Base-by-base conservation (phyloP, 371 early-diverging fungal genomes). In the Phascolomyces articulosus region DNA sequence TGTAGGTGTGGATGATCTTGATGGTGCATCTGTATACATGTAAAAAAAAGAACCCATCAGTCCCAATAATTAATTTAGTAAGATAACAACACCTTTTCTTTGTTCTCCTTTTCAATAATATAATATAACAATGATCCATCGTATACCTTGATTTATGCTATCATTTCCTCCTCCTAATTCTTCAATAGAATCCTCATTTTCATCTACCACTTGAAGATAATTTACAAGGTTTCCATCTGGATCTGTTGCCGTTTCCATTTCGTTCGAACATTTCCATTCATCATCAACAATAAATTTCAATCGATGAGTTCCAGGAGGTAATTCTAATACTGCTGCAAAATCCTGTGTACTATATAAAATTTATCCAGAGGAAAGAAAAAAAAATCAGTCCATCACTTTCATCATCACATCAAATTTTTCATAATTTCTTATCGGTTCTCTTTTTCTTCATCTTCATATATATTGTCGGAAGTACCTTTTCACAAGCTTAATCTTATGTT, bases 281-380 rank as follows among this genome's bases (percentile, higher is more conserved):
- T 95, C 97, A 68, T 98, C 97, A 7, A 98, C 98, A 67, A 98
- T 95, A 72, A 96, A 98, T 75, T 98, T 98, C 59, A 97, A 83
- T 61, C 93, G 89, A 74, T 98, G 97, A 16, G 95, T 96, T 26
- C 97, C 97, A 15, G 92, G 90, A 13, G 95, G 94, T 64, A 98
- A 80, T 62, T 95, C 92, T 13, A 98, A 68, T 9, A 96, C 90
- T 0, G 92, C 88, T 8, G 88, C 85, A 64, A 96, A 95, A 69
- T 94, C 94, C 58, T 82, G 84, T 4, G 80, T 83, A 62, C 90
- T 90, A 62, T 20, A n/a, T 24, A 49, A 21, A 18, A 73, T 56
- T 15, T n/a, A n/a, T n/a, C n/a, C n/a, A n/a, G n/a, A n/a, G n/a
- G n/a, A n/a, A n/a, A n/a, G n/a, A n/a, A n/a, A n/a, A n/a, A n/a